Evolutionary conservation across 192 early-diverging fungal genomes (phyloP), one percentile per base, ranked within the genome.

Genomic region (Rhizophagus clarus): DNA sequence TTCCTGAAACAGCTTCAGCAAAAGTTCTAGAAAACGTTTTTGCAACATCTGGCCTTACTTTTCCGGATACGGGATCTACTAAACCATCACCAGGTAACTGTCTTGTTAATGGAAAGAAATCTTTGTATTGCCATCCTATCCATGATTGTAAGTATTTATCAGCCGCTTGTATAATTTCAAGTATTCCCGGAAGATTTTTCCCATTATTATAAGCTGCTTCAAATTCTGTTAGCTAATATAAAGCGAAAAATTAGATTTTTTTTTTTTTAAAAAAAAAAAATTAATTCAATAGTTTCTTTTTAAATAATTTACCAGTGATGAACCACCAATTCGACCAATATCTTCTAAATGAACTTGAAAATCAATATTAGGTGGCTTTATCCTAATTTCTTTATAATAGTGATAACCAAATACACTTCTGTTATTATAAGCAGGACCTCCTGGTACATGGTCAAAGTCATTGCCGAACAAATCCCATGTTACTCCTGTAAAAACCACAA

Each of bases 41-140:
- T 67, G 64, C 64, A 26, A 67, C 31, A 15, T 67, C 64, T 3
- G 26, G 26, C 4, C 64, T 26, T 24, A 67, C 22, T 29, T 67
- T 4, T 28, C 64, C 64, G 4, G 64, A 17, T 4, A 1, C 6
- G 4, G 24, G 24, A 20, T 67, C 15, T 20, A 67, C 17, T 26
- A 67, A 32, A 32, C 64, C 28, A 31, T 67, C 64, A 15, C 31
- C 64, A 15, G 4, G 17, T 20, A 31, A 14, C 17, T 32, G 64
- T 32, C 64, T 67, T 26, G 64, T 67, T 32, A 32, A 67, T 17
- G 64, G 31, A 32, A 29, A 88, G 2, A 88, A 62, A 66, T 86
- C 83, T 68, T 90, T 87, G 60, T 90, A 90, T 1, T 88, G 80
- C 88, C 88, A 90, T 8, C 88, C 89, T 67, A 84, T 83, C 90